Evolutionary conservation across 2,329 filamentous ascomycete species (phyloP).

Genomic region (Emericellopsis atlantica): DNA sequence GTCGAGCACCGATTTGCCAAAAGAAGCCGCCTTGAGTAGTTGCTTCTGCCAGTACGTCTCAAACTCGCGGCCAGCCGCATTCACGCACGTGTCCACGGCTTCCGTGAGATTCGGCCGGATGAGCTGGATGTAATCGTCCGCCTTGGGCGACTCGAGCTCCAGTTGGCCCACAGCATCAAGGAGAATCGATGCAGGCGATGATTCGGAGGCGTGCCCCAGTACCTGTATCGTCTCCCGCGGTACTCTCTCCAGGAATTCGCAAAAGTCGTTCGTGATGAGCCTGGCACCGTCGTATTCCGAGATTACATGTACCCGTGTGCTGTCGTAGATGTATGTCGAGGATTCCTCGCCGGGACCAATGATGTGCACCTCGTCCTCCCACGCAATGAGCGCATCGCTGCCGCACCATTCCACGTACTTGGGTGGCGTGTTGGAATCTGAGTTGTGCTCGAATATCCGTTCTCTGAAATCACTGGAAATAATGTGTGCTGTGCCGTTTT

Average conservation of each 20-base stretch:
- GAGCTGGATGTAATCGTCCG: conserved; percentile 93
- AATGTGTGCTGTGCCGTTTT: conserved; percentile 77
- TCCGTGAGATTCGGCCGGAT: conserved; percentile 81
- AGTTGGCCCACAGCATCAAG: conserved; percentile 86
- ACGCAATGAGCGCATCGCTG: conserved; percentile 86
- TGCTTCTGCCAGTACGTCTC: conserved; percentile 88
- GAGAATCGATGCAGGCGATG: conserved; percentile 81
- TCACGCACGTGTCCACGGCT: conserved; percentile 87
- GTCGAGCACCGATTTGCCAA: conserved; percentile 93
- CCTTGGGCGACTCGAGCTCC: conserved; percentile 88
- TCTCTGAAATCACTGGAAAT: conserved; percentile 93
- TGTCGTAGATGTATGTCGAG: conserved; percentile 76
- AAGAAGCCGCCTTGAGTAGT: conserved; percentile 89
- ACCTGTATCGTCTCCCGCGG: conserved; percentile 78
- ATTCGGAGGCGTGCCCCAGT: conserved; percentile 78
- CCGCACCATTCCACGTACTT: conserved; percentile 93
- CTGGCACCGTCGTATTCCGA: conserved; percentile 80
- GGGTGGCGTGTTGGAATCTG: conserved; percentile 71
- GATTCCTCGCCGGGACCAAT: conserved; percentile 74
- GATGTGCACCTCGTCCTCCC: conserved; percentile 95
- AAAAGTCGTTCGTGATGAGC: conserved; percentile 83
- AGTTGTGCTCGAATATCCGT: conserved; percentile 83
- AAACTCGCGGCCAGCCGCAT: conserved; percentile 86
- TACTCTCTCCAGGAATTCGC: conserved; percentile 93
- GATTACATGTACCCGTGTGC: conserved; percentile 75